phyloP scores from a whole-genome alignment of 768 basidiomycete genomes.

The Calvatia gigantea region DNA sequence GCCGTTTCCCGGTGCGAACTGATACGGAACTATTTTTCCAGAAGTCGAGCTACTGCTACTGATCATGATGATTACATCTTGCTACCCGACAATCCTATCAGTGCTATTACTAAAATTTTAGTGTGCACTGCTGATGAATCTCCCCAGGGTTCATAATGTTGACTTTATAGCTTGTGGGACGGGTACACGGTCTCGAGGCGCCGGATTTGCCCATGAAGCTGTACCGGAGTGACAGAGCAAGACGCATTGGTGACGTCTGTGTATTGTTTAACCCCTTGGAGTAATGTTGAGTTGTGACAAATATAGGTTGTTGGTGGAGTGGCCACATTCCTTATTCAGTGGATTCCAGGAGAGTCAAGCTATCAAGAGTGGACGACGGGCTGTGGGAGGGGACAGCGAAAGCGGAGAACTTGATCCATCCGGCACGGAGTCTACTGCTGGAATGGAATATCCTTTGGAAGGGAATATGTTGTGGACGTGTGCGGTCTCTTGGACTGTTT shows the following conservation, averaged over 20 bases:
- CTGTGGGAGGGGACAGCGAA: conserved; percentile 1
- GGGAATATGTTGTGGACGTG: too few relatives aligned
- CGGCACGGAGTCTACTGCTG: conserved; percentile 3
- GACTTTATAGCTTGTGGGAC: too few relatives aligned
- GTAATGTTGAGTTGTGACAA: background rate
- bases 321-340: too few relatives aligned
- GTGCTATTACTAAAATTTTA: too few relatives aligned
- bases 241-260: background rate
- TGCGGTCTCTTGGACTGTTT: background rate
- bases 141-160: too few relatives aligned
- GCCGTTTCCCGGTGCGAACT: background rate
- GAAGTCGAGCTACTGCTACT: too few relatives aligned
- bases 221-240: background rate
- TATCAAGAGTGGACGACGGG: too few relatives aligned
- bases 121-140: too few relatives aligned
- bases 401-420: background rate
- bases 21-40: background rate
- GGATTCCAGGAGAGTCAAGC: too few relatives aligned
- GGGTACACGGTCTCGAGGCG: too few relatives aligned
- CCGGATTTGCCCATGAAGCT: background rate
- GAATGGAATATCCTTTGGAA: too few relatives aligned
- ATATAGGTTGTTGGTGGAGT: background rate
- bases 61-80: background rate
- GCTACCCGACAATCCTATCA: background rate
- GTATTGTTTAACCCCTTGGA: background rate